Percentiles rank a stretch among this genome's conserved stretches.
Evolutionary conservation across 2,329 filamentous ascomycete species (phyloP).

Genomic region (Penicillium sp.): DNA sequence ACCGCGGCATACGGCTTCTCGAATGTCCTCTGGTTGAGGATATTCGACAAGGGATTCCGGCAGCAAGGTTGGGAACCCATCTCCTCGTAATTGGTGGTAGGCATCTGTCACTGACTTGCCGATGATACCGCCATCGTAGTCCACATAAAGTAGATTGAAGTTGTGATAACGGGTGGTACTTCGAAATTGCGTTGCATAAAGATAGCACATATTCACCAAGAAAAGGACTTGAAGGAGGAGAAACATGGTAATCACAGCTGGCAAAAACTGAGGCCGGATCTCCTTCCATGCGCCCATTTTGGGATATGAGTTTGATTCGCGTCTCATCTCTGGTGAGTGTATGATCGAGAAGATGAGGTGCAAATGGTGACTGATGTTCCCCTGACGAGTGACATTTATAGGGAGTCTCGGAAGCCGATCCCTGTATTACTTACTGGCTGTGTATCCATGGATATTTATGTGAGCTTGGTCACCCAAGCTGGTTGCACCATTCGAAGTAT

Average conservation of each 20-base stretch:
- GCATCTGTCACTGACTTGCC: conserved; percentile 28
- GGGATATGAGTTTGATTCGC: neutral
- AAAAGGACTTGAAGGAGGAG: conserved; percentile 16
- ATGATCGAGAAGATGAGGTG: neutral
- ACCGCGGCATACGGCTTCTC: conserved; percentile 2
- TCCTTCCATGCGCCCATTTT: neutral
- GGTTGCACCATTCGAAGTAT: neutral
- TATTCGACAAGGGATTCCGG: neutral
- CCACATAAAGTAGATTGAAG: conserved; percentile 30
- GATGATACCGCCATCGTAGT: conserved; percentile 33
- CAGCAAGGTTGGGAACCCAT: neutral
- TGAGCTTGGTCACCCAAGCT: neutral
- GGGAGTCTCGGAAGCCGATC: neutral
- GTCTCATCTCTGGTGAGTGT: neutral
- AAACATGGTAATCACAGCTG: conserved; percentile 1
- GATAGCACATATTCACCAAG: conserved; percentile 17
- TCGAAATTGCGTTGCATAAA: conserved; percentile 15
- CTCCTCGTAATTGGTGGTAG: conserved; percentile 15
- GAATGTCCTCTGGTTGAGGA: neutral
- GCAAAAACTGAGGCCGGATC: neutral
- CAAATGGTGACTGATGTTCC: neutral
- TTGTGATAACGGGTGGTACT: conserved; percentile 23
- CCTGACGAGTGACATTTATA: neutral
- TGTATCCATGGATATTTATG: neutral
- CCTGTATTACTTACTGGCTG: neutral